Evolutionary conservation across 768 basidiomycete species (phyloP), one percentile per base, ranked within the genome.

Genomic region (Lactarius psammicola): DNA sequence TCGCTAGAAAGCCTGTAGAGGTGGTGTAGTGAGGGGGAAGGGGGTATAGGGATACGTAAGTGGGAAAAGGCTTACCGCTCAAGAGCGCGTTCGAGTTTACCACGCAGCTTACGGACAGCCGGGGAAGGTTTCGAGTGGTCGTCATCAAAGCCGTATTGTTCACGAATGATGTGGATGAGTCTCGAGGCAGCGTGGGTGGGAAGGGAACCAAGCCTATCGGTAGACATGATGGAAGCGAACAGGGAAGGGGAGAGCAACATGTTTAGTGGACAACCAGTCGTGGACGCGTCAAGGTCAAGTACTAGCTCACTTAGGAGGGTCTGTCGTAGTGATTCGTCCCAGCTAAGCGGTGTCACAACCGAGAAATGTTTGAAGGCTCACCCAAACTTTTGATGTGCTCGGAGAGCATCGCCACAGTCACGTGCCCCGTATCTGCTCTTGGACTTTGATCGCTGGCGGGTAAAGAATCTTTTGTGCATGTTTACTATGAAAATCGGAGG

Each of bases 1-100:
- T 74, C 73, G n/a, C 66, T 64, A 28, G 69, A 68, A 11, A 73
- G 60, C 18, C 72, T 73, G 59, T 5, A 13, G 17, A 1, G n/a
- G 20, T 28, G 13, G 51, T n/a, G 26, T 15, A 18, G 20, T n/a
- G 8, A n/a, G 5, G 17, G 4, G 26, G 2, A n/a, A 10, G 20
- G 13, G 20, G 28, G 30, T 3, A 13, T 13, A 36, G 34, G 42
- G 56, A 5, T 49, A 44, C 13, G 28, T 9, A 4, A 5, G 31
- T n/a, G 20, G 34, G 28, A 36, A 17, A 6, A 2, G 26, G 40
- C 67, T 44, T 68, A 68, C 65, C 67, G 64, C 26, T 68, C 65
- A 23, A 68, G 64, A 54, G 67, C 67, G 38, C 67, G 67, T 51
- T 67, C 67, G 31, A 68, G 65, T 61, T 42, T 68, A 8, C 67